Percentiles rank a stretch among this genome's conserved stretches.
phyloP scores from a whole-genome alignment of 768 basidiomycete genomes.

The Leccinellum luteum region DNA sequence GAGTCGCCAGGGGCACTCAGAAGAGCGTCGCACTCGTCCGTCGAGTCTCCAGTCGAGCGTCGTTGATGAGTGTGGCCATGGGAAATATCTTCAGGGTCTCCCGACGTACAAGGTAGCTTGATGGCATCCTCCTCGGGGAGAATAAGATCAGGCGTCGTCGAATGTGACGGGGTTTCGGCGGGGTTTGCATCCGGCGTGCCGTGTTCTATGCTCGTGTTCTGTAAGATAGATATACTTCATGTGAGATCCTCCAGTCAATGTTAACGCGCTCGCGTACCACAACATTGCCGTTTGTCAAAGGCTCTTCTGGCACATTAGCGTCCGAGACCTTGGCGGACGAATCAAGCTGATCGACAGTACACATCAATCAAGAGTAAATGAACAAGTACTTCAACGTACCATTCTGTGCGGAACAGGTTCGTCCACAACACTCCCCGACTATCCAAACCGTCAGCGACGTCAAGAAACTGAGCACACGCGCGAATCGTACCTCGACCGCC shows the following conservation, averaged over 20 bases:
- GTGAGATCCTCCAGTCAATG: not conserved
- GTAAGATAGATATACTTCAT: not conserved
- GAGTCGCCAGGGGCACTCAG: constrained; percentile 1
- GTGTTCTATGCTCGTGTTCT: not conserved
- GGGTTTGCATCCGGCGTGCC: not conserved
- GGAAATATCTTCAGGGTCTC: not conserved
- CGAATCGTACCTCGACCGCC: constrained; percentile 11
- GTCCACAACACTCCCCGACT: not conserved
- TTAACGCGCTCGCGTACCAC: constrained; percentile 1
- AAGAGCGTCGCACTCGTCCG: constrained; percentile 18
- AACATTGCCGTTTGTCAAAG: not conserved
- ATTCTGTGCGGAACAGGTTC: not conserved
- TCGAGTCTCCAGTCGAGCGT: constrained; percentile 11
- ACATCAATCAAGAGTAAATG: not conserved
- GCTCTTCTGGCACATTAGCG: not conserved
- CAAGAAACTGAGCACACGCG: not conserved
- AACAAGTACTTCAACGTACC: not conserved
- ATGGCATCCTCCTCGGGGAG: constrained; percentile 9
- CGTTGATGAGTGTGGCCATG: not conserved
- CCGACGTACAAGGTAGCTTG: not conserved
- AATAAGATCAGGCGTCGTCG: constrained; percentile 14
- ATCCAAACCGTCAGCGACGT: constrained; percentile 1
- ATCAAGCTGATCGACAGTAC: not conserved
- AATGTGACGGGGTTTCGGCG: not conserved
- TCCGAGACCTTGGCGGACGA: not conserved